Evolutionary conservation across 768 basidiomycete genomes (phyloP), one percentile per base, ranked within the genome.

Genomic region (Lactifluus rugatus): DNA sequence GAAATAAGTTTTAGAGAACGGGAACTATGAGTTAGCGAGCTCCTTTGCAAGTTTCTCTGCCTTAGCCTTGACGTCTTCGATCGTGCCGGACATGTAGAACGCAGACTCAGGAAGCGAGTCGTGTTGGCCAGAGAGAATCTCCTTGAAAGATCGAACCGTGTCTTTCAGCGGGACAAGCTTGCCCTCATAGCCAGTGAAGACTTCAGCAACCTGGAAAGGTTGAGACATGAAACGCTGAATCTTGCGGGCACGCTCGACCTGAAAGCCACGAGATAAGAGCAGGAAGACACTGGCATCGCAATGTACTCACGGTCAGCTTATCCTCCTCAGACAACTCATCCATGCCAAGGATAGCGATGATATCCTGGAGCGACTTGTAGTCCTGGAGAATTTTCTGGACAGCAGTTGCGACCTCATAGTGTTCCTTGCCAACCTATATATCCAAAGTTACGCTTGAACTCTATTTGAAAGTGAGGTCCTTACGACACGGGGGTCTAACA

Each of bases 191-290:
- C 95, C 95, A 70, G 95, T 98, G 84, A 98, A 97, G 75, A 96
- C 93, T 79, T 97, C 93, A 57, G 94, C 96, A 72, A 97, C 95
- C 72, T 91, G 89, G 93, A 99, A 99, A 63, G 96, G 96, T 78
- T 99, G 94, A 66, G 93, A 97, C 96, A 99, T 98, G 90, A 98
- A 97, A 79, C 93, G 89, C 73, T 92, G 93, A 70, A 97, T 93
- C 80, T 96, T 96, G 74, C 93, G 91, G 63, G 93, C 94, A 74
- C 93, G 93, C 78, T 94, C 90, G 77, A 96, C 93, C 86, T 88
- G 58, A 9, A 48, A 66, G 54, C 34, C 9, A 58, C 42, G 10
- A n/a, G 46, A 45, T 39, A n/a, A 59, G 32, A 31, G 50, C 19
- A 46, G 48, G 31, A 54, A 19, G 14, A 36, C 19, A 8, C 9